Base-by-base conservation (phyloP, 805 yeast genomes). In the Kuraishia hungarica region DNA sequence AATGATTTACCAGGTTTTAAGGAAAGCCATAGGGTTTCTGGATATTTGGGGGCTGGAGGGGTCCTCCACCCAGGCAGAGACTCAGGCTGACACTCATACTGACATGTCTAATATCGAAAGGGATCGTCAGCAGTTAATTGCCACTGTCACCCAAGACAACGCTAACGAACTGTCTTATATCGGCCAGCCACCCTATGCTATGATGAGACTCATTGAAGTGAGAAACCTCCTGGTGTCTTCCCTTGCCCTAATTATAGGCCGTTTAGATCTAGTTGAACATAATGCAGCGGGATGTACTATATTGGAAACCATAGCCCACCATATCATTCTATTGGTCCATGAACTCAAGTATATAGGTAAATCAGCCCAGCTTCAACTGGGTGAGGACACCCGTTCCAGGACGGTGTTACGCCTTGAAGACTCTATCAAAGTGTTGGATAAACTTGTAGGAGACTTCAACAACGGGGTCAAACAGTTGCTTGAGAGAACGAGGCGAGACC, bases 1-100 rank as follows among this genome's bases (percentile, higher is more conserved):
- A 49, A 72, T 87, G 76, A 79, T 86, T 0, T 83, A 80, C 61
- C 88, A 86, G 64, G 89, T 88, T 2, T 65, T 86, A 5, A 77
- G 83, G 58, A 82, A 85, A 60, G 83, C 91, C 1, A 74, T 83
- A 11, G 71, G 78, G 0, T 88, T 87, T 63, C 75, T 85, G 55
- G 83, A 80, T 54, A 75, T 82, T n/a, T 88, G 96, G 96, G 81
- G 86, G 0, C 66, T 77, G 21, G 91, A 86, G n/a, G n/a, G n/a
- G n/a, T n/a, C n/a, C n/a, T n/a, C n/a, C n/a, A n/a, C n/a, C n/a
- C n/a, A n/a, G n/a, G n/a, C n/a, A n/a, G n/a, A n/a, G n/a, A n/a
- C n/a, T n/a, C n/a, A n/a, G n/a, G n/a, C n/a, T n/a, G n/a, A n/a
- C n/a, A n/a, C n/a, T n/a, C n/a, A n/a, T n/a, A n/a, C n/a, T n/a